phyloP scores from a whole-genome alignment of 805 yeast species.

The Lachancea nothofagi region DNA sequence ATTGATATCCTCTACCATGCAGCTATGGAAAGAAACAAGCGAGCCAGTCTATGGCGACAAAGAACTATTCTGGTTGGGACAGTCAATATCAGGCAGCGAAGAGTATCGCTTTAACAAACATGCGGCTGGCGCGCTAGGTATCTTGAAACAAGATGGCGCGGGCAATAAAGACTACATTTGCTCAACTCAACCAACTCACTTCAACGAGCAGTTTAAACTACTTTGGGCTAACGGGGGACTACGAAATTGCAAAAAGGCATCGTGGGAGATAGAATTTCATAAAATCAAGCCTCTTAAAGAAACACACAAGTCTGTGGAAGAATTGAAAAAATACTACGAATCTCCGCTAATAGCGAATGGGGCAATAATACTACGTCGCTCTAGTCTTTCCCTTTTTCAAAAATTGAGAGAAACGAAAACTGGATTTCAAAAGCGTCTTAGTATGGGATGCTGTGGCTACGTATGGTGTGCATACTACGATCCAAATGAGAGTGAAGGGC shows the following conservation, averaged over 20 bases:
- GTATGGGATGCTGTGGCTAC: conserved; percentile 4
- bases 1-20: conserved; percentile 19
- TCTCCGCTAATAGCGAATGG: conserved; percentile 12
- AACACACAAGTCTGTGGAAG: conserved; percentile 5
- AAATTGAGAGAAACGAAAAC: conserved; percentile 5
- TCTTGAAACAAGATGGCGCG: conserved; percentile 17
- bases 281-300: conserved; percentile 4
- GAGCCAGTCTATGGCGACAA: conserved; percentile 26
- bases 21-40: conserved; percentile 14
- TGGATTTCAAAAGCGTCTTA: conserved; percentile 9
- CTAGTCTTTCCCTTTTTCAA: background rate
- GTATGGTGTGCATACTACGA: conserved; percentile 7
- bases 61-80: conserved; percentile 35
- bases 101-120: conserved; percentile 17
- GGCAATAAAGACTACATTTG: conserved; percentile 19
- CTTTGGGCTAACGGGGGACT: conserved; percentile 35
- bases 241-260: conserved; percentile 19
- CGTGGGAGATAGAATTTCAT: conserved; percentile 12
- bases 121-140: conserved; percentile 22
- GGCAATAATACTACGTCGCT: conserved; percentile 11
- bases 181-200: conserved; percentile 29
- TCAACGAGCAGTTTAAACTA: conserved; percentile 16
- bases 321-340: conserved; percentile 9
- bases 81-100: conserved; percentile 18
- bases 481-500: no score